A percentile compares a stretch with the other conserved stretches of the same genome.
These are phyloP conservation scores for Daldinia sp. DNA, from an alignment of 2,329 filamentous ascomycete genomes.

Conservation along the genomic window DNA sequence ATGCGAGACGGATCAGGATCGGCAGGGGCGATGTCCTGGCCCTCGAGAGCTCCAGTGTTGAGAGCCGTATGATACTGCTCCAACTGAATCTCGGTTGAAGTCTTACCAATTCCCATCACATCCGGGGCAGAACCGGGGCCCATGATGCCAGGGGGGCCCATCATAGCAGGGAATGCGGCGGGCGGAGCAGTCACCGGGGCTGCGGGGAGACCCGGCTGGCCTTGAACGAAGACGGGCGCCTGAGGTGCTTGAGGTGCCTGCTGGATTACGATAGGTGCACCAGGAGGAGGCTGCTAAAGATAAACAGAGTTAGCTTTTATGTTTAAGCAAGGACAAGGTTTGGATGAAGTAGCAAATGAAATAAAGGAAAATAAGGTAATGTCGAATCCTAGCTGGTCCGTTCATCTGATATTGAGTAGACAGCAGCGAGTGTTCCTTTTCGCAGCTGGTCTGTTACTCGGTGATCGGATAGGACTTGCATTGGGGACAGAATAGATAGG, in stretches of 20 bases:
- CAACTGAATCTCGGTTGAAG: conserved; percentile 60
- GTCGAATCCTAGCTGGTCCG: conserved; percentile 5
- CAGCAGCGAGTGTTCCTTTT: conserved; percentile 14
- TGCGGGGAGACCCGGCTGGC: conserved; percentile 18
- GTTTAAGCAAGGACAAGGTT: conserved; percentile 9
- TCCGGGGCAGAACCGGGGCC: conserved; percentile 54
- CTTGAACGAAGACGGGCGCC: conserved; percentile 36
- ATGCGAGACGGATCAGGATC: conserved; percentile 70
- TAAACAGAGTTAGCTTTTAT: conserved; percentile 41
- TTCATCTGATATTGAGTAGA: conserved; percentile 21
- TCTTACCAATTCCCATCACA: conserved; percentile 65
- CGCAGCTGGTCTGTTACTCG: conserved; percentile 16
- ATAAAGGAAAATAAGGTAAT: not conserved
- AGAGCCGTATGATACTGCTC: conserved; percentile 64
- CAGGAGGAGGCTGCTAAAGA: conserved; percentile 40
- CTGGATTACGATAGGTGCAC: conserved; percentile 45
- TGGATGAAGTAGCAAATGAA: conserved; percentile 18
- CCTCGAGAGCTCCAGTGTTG: conserved; percentile 64
- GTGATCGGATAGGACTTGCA: conserved; percentile 50
- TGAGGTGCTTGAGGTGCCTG: conserved; percentile 27
- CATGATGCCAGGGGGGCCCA: conserved; percentile 12
- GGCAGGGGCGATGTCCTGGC: conserved; percentile 72
- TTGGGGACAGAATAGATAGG: conserved; percentile 44
- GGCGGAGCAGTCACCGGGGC: conserved; percentile 28
- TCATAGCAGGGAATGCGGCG: conserved; percentile 34